phyloP scores from a whole-genome alignment of 768 basidiomycete genomes.

The Rossbeevera mucosa region DNA sequence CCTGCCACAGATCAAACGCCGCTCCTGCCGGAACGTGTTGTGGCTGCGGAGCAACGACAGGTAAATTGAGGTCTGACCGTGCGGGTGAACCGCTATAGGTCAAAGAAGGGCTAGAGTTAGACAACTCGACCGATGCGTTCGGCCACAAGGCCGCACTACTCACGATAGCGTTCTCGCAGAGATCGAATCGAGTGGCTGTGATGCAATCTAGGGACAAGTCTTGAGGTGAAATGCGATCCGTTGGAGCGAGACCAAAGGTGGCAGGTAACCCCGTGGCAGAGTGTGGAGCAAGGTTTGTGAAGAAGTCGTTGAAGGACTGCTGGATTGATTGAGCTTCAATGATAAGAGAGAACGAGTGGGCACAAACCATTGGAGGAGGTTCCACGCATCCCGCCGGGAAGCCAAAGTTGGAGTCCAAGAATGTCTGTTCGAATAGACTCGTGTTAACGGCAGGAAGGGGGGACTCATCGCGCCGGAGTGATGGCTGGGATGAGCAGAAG shows the following conservation, averaged over 20 bases:
- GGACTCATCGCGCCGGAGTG: constrained; percentile 41
- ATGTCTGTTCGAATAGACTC: constrained; percentile 44
- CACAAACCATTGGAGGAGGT: constrained; percentile 12
- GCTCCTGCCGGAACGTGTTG: constrained; percentile 9
- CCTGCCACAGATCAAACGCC: constrained; percentile 22
- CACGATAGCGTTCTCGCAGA: constrained; percentile 2
- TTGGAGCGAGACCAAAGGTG: constrained; percentile 18
- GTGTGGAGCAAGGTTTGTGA: constrained; percentile 22
- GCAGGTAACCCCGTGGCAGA: constrained; percentile 6
- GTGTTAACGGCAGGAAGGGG: constrained; percentile 48
- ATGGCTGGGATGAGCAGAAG: constrained; percentile 12
- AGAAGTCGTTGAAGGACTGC: constrained; percentile 23
- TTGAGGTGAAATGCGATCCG: constrained; percentile 26
- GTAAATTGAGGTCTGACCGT: constrained; percentile 26
- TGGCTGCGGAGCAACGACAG: constrained; percentile 27
- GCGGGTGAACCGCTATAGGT: constrained; percentile 42
- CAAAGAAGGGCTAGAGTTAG: constrained; percentile 36
- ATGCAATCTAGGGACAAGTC: constrained; percentile 12
- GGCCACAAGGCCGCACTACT: constrained; percentile 8
- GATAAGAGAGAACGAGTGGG: accelerated
- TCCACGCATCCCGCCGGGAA: constrained; percentile 17
- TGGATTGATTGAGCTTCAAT: neutral
- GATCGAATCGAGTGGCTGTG: constrained; percentile 7
- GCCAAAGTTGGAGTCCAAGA: constrained; percentile 30
- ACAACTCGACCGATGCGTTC: constrained; percentile 11